phyloP scores from a whole-genome alignment of 148 eudicot species.

The Persicaria maculosa region DNA sequence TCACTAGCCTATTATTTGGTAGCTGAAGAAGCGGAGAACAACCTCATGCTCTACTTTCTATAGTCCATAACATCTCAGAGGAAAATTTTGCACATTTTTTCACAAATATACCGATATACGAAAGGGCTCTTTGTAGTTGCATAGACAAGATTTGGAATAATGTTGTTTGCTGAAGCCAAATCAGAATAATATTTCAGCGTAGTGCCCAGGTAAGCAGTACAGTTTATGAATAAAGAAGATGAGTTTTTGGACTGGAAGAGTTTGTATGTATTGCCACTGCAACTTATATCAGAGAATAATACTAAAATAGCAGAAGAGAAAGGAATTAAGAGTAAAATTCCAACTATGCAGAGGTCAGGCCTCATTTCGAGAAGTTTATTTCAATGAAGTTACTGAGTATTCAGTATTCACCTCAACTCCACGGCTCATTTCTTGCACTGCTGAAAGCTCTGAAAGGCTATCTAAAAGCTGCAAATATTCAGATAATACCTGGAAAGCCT shows the following conservation, averaged over 20 bases:
- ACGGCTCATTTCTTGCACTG: constrained; percentile 81
- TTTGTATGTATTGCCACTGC: background rate
- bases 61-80: background rate
- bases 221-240: background rate
- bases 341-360: background rate
- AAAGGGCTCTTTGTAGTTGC: background rate
- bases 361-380: background rate
- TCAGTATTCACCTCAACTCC: constrained; percentile 73
- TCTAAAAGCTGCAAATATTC: constrained; percentile 90
- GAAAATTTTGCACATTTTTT: background rate
- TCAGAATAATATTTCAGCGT: background rate
- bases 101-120: background rate
- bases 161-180: background rate
- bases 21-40: background rate
- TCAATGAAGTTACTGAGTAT: constrained; percentile 9
- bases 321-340: background rate
- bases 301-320: background rate
- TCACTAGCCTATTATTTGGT: background rate
- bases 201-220: background rate
- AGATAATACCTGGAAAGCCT: constrained; percentile 92
- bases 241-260: background rate
- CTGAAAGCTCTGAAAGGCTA: constrained; percentile 70
- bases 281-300: background rate
- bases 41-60: background rate
- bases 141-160: background rate